Evolutionary conservation across 1,284 basidiomycete species (phyloP), one percentile per base, ranked within the genome.

Genomic region (Exobasidium cylindrosporum): DNA sequence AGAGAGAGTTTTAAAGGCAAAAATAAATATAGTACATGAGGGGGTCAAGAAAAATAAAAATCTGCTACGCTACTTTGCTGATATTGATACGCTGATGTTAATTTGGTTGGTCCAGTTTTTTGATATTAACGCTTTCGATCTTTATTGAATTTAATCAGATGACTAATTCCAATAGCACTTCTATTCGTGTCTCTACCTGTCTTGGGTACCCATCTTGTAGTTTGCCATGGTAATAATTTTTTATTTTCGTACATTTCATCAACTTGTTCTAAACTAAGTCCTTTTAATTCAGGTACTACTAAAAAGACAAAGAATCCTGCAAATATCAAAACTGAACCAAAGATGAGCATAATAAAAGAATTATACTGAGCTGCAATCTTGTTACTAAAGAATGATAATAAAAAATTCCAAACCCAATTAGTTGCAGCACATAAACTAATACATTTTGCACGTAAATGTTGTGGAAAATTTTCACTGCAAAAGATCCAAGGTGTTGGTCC

Each of bases 241-340:
- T 65, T 60, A 17, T 58, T 45, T 5, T 64, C 55, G 57, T 79
- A 73, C 60, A 81, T 69, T 29, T 69, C 60, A 59, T 81, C 80
- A 57, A 86, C 87, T 82, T 90, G 88, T 81, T 91, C 89, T 66
- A 91, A 83, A 49, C 84, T 85, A 17, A 90, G 83, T 4, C 87
- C 88, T 74, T 86, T 87, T 13, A 87, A 88, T 82, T 91, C 89
- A n/a, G 88, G 88, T 52, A 90, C 85, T 79, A 85, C 86, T 49
- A 89, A 78, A 74, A 84, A 88, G 6, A 72, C 63, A 61, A 73
- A 80, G 54, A 77, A 58, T 53, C 67, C 78, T 1, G 73, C 69
- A 32, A 64, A 78, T 29, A 88, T 86, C 70, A 87, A 89, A 61
- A 86, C 74, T 69, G 84, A 86, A 26, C 87, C 89, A 71, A 88